Evolutionary conservation across 192 early-diverging fungal species (phyloP), one percentile per base, ranked within the genome.

Genomic region (Chytriomyces sp.): DNA sequence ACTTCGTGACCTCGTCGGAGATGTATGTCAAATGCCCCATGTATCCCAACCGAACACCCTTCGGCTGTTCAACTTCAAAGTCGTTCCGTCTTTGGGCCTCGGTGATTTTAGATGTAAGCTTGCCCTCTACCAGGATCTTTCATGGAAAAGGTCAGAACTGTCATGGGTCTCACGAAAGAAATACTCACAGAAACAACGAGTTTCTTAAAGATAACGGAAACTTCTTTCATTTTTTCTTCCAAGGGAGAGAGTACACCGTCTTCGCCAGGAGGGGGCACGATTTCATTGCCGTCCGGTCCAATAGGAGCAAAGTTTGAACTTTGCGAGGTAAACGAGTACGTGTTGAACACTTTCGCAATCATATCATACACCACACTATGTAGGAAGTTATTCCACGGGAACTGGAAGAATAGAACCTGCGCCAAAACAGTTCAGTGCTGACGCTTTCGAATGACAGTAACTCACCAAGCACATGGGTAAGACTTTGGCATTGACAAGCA

Each of bases 1-100:
- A 74, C 70, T 96, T 93, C 56, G 91, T 89, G 1, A 95, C 90
- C 74, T 98, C 98, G 72, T 99, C 98, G 31, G 96, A 89, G 60
- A 99, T 96, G 58, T 94, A 94, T 0, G 94, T 98, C 75, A 98
- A 81, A 70, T 99, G 98, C 12, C 98, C 98, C 98, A 99, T 99
- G 77, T 93, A 98, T 5, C 96, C 98, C 32, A 98, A 83, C 37
- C 96, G 88, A 22, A 92, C 88, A 33, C 96, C 96, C 41, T 95
- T 94, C 12, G 93, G 91, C 73, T 93, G 80, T 36, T 87, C 88
- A 28, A 89, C 89, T 69, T 89, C 87, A 59, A 85, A 84, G 70
- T 98, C 95, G 73, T 96, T 96, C 12, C 80, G 64, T 4, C 89
- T 85, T 77, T 96, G 92, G 25, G 95, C 94, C 57, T 89, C 82